Evolutionary conservation across 805 yeast genomes (phyloP), one percentile per base, ranked within the genome.

Genomic region (Candida awuae): DNA sequence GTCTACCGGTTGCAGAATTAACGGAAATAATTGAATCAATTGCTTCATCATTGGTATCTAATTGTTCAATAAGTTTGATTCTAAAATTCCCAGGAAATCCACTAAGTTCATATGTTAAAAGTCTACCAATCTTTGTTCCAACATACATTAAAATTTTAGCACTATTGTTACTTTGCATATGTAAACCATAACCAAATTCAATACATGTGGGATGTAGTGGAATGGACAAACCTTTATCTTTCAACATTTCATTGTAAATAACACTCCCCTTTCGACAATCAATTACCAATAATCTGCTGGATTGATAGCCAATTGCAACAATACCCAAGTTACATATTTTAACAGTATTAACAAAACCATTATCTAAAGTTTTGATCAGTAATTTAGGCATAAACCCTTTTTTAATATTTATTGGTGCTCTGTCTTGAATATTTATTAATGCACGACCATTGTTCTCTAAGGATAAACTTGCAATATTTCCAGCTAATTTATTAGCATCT

Each of bases 251-350:
- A 41, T 66, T 67, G 47, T 61, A 63, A n/a, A 75, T 73, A 13
- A 72, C 59, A 0, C 69, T 68, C 22, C 75, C 76, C 2, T 84
- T 84, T 42, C 96, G 68, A 39, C 84, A 67, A 60, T 90, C 97
- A 42, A 88, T 63, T 0, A 90, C 77, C 2, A 80, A 60, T 14
- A 90, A 45, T 26, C 75, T 68, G n/a, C 97, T 97, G 12, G 78
- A 70, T 33, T 70, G 71, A 56, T 82, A 86, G 1, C 84, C 94
- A 30, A 84, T 65, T 0, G 83, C 92, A 8, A 82, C 84, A 62
- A 92, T 88, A 0, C 96, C 96, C 35, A 86, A 67, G 46, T 80
- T 72, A 44, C 88, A 79, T 56, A 83, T 73, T 39, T 71, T 68
- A 35, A 88, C 44, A 1, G 84, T 72, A 0, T 88, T 66, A 8